A percentile compares a stretch with the other conserved stretches of the same genome.
Evolutionary conservation across 1,284 basidiomycete genomes (phyloP).

Genomic region (Inonotus hispidus): DNA sequence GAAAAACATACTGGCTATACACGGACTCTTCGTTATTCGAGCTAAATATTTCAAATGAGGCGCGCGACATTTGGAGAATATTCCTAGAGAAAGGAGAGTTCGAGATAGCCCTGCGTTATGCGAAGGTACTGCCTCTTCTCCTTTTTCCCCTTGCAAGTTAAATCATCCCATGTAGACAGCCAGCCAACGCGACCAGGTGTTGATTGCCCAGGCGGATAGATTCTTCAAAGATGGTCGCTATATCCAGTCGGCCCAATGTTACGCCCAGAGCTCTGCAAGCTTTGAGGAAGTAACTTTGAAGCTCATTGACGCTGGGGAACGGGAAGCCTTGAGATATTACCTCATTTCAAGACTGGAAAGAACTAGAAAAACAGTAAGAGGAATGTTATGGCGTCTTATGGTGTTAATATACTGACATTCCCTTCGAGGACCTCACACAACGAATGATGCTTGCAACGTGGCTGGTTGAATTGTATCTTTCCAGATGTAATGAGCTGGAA

Average conservation of each 20-base stretch:
- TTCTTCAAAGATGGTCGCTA: slow-evolving; percentile 80
- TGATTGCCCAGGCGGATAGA: slow-evolving; percentile 82
- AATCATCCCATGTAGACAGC: slow-evolving; percentile 52
- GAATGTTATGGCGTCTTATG: slow-evolving; percentile 7
- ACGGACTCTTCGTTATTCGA: slow-evolving; percentile 90
- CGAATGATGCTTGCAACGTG: slow-evolving; percentile 98
- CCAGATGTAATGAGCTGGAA: slow-evolving; percentile 94
- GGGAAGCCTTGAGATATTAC: slow-evolving; percentile 91
- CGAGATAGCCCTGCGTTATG: slow-evolving; percentile 73
- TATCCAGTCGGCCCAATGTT: slow-evolving; percentile 89
- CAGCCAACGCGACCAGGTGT: slow-evolving; percentile 78
- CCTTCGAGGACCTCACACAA: slow-evolving; percentile 77
- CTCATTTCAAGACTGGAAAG: slow-evolving; percentile 84
- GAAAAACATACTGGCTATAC: slow-evolving; percentile 93
- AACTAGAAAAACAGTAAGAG: slow-evolving; percentile 65
- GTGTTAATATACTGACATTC: not conserved
- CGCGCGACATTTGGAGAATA: slow-evolving; percentile 92
- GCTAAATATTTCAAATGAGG: slow-evolving; percentile 82
- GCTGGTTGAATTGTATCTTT: slow-evolving; percentile 96
- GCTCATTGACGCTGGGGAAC: slow-evolving; percentile 86
- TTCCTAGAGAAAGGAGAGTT: slow-evolving; percentile 78
- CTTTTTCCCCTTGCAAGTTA: not conserved
- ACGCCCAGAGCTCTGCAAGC: slow-evolving; percentile 80
- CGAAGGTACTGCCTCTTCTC: slow-evolving; percentile 55
- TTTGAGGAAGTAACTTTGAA: slow-evolving; percentile 93